Conservation (phyloP, 225 moss, liverwort and hornwort genomes). For the Antitrichia curtipendula region DNA sequence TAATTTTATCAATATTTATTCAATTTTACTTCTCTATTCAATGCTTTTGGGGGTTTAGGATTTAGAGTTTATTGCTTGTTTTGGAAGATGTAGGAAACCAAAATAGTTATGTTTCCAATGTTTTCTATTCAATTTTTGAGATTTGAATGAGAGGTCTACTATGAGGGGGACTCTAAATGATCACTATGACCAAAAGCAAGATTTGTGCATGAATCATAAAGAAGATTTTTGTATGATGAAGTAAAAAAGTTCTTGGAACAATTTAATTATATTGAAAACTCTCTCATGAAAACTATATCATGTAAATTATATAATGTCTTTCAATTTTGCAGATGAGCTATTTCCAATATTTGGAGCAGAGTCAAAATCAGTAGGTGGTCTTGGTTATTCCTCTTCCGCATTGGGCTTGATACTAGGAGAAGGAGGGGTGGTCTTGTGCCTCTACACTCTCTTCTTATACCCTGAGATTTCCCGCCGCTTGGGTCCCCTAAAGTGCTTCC, state of each 20-base stretch:
- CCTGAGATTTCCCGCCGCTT: conserved; percentile 29
- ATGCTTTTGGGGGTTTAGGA: too few species aligned
- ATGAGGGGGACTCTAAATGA: accelerated
- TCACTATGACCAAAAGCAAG: not conserved
- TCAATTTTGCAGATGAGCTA: conserved; percentile 51
- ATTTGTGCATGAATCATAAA: not conserved
- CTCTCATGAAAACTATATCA: not conserved
- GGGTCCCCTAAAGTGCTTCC: conserved; percentile 64
- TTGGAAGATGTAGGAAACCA: not conserved
- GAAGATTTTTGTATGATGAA: not conserved
- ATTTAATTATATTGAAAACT: not conserved
- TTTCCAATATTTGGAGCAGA: conserved; percentile 78
- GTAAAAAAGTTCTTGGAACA: not conserved
- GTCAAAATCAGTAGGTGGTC: conserved; percentile 37
- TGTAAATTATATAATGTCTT: not conserved
- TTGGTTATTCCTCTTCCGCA: conserved; percentile 54
- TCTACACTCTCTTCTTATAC: conserved; percentile 59
- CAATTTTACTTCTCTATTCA: not conserved
- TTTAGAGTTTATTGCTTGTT: too few species aligned
- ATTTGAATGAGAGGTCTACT: not conserved
- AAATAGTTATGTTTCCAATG: not conserved
- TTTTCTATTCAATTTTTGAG: not conserved
- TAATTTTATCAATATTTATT: not conserved
- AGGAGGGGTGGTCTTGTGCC: conserved; percentile 59
- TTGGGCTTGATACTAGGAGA: conserved; percentile 64